Base-by-base conservation (phyloP, 148 eudicot genomes). In the Diospyros lotus region DNA sequence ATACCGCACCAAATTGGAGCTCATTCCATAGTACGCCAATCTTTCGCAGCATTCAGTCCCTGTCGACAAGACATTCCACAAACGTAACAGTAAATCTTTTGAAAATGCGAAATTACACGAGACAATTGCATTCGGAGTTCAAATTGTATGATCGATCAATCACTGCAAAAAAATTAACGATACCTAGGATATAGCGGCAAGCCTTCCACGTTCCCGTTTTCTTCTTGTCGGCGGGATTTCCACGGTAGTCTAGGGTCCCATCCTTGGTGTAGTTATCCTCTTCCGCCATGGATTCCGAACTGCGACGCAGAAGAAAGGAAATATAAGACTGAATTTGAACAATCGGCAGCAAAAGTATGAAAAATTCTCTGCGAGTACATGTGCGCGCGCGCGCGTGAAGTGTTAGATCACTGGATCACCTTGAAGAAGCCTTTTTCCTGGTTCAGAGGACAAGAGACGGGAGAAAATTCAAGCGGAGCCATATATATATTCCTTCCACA, bases 181-280 rank as follows among this genome's bases (percentile, higher is more conserved):
- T 74, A 77, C 84, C 84, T 66, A 81, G 55, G 44, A 81, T 77
- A 62, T 50, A 81, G 64, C 74, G 75, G 55, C 84, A 77, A 54
- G 84, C 84, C 66, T 77, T 81, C 84, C 84, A 81, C 18, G 71
- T 77, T 77, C 84, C 80, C 2, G 80, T 81, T 77, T 62, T 68
- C 53, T 52, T 74, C 43, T 60, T 69, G 58, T 73, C 74, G 45
- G 84, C 84, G 18, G 80, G 80, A n/a, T 77, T 62, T 5, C 76
- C 73, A 15, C 58, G 64, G 73, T 48, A 73, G 73, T 81, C 78
- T 45, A 81, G 78, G 2, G 84, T 77, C 50, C 80, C 78, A 18
- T 81, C 75, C 63, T 73, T 77, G 2, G 84, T 77, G 61, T 69
- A 73, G 63, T 62, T 40, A 69, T 65, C 66, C 56, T 80, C 78